Evolutionary conservation across 106 monocot genomes (phyloP), one percentile per base, ranked within the genome.

Genomic region (Acorus calamus): DNA sequence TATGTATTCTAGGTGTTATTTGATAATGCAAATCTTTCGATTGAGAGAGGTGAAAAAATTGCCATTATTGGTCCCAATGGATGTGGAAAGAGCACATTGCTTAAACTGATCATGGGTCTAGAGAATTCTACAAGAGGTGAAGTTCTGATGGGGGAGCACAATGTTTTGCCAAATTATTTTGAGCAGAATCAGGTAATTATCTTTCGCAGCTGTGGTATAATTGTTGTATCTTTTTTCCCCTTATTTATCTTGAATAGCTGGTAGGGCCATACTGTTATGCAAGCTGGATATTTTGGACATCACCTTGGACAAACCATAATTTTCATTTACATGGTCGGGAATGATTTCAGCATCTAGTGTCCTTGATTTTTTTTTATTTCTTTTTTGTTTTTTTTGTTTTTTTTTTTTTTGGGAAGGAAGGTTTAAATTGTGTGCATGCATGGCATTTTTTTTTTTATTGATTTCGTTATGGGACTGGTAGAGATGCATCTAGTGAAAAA

Each of bases 51-150:
- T 67, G 96, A 98, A 72, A 92, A 98, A 57, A 73, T 92, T 49
- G 96, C 96, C 56, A 92, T 98, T 65, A 80, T 98, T 52, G 96
- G 96, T 46, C 91, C 92, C 61, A 98, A 98, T 82, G 96, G 96
- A 62, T 98, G 96, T 47, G 96, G 96, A 55, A 98, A 92, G 69
- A 91, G 91, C 55, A 86, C 92, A 48, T 71, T 98, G 66, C 88
- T 98, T 53, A 98, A 83, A 77, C 74, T 92, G 57, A 81, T 92
- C 46, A 78, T 92, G 84, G 91, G 88, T 61, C 70, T 82, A 69
- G 98, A 92, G 68, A 85, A 88, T 60, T 79, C 98, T 62, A 77
- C 42, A 6, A 69, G 71, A 1, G 98, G 98, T 63, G 92, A 98
- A 86, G 71, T 98, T 49, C 55, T 79, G 14, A 74, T 92, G 11